These are phyloP conservation scores for Monosporascus cannonballus DNA, from an alignment of 2,329 filamentous ascomycete genomes.

Conservation along the genomic window DNA sequence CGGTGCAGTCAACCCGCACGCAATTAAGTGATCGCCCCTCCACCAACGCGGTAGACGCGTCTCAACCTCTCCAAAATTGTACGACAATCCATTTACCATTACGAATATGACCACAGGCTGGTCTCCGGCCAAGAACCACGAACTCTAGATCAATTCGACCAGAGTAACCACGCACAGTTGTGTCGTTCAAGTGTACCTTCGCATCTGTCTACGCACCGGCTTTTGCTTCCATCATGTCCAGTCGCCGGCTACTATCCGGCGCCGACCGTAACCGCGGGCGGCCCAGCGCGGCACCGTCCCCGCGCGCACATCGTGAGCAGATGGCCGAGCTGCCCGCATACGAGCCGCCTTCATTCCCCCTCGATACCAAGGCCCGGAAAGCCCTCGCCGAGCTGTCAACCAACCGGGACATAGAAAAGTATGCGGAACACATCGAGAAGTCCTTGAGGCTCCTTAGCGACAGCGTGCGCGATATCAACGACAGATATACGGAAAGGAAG, in stretches of 20 bases:
- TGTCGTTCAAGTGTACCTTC: neutral
- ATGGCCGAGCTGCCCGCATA: slow-evolving; percentile 40
- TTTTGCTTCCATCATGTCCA: slow-evolving; percentile 9
- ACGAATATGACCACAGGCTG: too few species aligned
- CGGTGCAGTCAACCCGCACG: neutral
- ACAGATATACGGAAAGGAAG: slow-evolving; percentile 31
- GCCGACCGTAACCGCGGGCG: slow-evolving; percentile 8
- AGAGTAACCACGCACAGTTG: neutral
- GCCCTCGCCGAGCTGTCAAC: slow-evolving; percentile 37
- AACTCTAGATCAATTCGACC: too few species aligned
- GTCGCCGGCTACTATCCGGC: slow-evolving; percentile 14
- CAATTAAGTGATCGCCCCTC: neutral
- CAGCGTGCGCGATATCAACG: slow-evolving; percentile 44
- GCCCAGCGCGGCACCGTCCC: slow-evolving; percentile 6
- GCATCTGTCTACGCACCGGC: too few species aligned
- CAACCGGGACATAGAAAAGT: slow-evolving; percentile 33
- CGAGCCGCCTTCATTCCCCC: slow-evolving; percentile 40
- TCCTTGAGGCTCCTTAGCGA: slow-evolving; percentile 37
- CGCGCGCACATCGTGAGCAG: slow-evolving; percentile 3
- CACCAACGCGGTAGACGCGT: neutral
- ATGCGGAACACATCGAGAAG: slow-evolving; percentile 40
- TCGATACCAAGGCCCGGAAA: slow-evolving; percentile 32
- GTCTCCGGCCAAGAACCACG: too few species aligned
- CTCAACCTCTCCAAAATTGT: neutral
- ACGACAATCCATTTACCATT: neutral